Percentiles rank a stretch among this genome's conserved stretches.
These are phyloP conservation scores for Colletotrichum sp. DNA, from an alignment of 2,329 filamentous ascomycete genomes.

Conservation along the genomic window DNA sequence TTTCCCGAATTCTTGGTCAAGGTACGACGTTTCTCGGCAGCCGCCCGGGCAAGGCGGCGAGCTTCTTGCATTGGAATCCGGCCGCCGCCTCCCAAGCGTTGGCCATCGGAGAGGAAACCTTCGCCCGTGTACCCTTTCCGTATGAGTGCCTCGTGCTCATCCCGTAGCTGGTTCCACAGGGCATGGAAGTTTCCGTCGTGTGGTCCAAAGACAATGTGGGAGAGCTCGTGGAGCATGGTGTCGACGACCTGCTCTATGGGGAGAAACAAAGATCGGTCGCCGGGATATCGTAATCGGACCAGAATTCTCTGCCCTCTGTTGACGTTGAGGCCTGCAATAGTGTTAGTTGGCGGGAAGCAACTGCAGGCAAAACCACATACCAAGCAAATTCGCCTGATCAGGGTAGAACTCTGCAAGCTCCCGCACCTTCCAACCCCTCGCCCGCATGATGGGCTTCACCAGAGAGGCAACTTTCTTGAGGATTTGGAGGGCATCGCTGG, in stretches of 20 bases:
- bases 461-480: slow-evolving; percentile 84
- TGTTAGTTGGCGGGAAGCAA: neutral
- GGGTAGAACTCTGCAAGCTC: slow-evolving; percentile 88
- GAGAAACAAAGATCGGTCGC: slow-evolving; percentile 78
- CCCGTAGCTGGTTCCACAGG: slow-evolving; percentile 87
- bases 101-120: slow-evolving; percentile 80
- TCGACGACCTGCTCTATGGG: slow-evolving; percentile 82
- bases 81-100: slow-evolving; percentile 69
- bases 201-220: slow-evolving; percentile 84
- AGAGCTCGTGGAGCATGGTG: slow-evolving; percentile 93
- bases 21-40: slow-evolving; percentile 72
- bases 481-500: slow-evolving; percentile 58
- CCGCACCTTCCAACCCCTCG: slow-evolving; percentile 79
- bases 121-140: slow-evolving; percentile 90
- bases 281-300: slow-evolving; percentile 78
- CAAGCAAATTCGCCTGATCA: slow-evolving; percentile 73
- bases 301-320: slow-evolving; percentile 81
- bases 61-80: slow-evolving; percentile 75
- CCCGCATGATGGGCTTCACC: slow-evolving; percentile 95
- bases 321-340: slow-evolving; percentile 70
- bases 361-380: slow-evolving; percentile 40
- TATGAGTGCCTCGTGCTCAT: slow-evolving; percentile 79
- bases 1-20: slow-evolving; percentile 69
- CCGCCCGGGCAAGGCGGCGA: slow-evolving; percentile 73
- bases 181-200: slow-evolving; percentile 85